These are phyloP conservation scores for Trichoderma citrinoviride DNA, from an alignment of 2,329 filamentous ascomycete genomes.

Conservation along the genomic window DNA sequence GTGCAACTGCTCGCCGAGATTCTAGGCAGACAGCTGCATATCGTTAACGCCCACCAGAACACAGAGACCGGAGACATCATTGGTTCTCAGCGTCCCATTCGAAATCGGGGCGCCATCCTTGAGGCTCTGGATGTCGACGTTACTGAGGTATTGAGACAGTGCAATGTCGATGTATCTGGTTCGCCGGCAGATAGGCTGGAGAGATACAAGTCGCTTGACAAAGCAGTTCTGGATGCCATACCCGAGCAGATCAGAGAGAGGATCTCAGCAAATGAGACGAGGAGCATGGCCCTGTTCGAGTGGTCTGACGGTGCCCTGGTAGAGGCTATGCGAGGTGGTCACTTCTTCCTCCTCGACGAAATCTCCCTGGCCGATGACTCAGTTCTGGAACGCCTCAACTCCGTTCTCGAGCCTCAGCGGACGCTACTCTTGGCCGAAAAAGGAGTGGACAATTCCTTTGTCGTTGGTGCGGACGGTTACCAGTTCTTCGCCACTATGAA, in stretches of 20 bases:
- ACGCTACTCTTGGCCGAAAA: conserved; percentile 92
- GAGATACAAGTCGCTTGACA: conserved; percentile 51
- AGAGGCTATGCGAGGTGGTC: conserved; percentile 84
- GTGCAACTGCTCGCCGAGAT: conserved; percentile 88
- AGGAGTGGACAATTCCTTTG: conserved; percentile 76
- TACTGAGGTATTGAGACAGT: conserved; percentile 40
- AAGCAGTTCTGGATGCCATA: conserved; percentile 48
- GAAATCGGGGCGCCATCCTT: conserved; percentile 75
- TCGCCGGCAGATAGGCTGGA: conserved; percentile 56
- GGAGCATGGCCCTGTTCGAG: conserved; percentile 85
- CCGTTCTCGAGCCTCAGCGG: conserved; percentile 84
- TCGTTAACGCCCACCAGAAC: conserved; percentile 97
- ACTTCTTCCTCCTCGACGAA: conserved; percentile 93
- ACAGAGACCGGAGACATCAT: conserved; percentile 97
- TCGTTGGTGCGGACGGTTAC: conserved; percentile 74
- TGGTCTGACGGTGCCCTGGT: conserved; percentile 95
- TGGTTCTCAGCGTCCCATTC: conserved; percentile 85
- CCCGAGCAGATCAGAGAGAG: conserved; percentile 48
- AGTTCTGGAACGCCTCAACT: conserved; percentile 92
- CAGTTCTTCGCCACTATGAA: conserved; percentile 99
- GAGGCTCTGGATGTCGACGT: conserved; percentile 65
- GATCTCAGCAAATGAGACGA: conserved; percentile 51
- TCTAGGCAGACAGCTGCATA: conserved; percentile 71
- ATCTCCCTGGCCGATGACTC: conserved; percentile 98
- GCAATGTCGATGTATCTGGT: conserved; percentile 42